Evolutionary conservation across 2,329 filamentous ascomycete genomes (phyloP), one percentile per base, ranked within the genome.

Genomic region (Pyrenochaeta sp.): DNA sequence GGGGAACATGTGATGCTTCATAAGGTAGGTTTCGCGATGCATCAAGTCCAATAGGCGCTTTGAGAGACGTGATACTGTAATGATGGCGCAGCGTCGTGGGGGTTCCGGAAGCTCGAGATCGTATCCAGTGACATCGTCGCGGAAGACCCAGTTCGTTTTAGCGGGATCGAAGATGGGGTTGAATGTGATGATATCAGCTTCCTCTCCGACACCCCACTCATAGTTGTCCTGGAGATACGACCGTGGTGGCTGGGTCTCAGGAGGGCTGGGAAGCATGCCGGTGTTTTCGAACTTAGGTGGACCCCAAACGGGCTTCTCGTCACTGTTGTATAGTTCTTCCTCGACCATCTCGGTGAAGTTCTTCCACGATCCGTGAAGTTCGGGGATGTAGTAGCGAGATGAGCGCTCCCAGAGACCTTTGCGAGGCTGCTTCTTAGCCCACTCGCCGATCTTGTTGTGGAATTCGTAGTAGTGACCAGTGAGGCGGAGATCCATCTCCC

Each of bases 401-500:
- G 85, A 89, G 45, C 89, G 83, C 72, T 92, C 89, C 89, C 89
- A 92, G 5, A 91, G 75, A 3, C 87, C 87, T 66, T 87, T 88
- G 51, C 89, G 85, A 7, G 89, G 89, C 72, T 91, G 89, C 56
- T 82, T 82, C 72, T 82, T 83, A 21, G 85, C 84, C 77, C 90
- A 91, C 5, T 83, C 77, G 21, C 79, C 79, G 9, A 93, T 77
- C 59, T 86, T 86, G 65, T 86, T 84, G 56, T 92, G 85, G 63
- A 95, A 85, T 67, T 95, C 90, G 75, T 93, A 94, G 78, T 93
- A 90, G 66, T 95, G 90, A 7, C 91, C 91, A 0, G 86, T 90
- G 67, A 90, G 89, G 37, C 91, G 86, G 36, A 90, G 84, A 72
- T 96, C 91, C 85, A 96, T 91, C 73, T 96, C 92, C 91, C 91